Base-by-base conservation (phyloP, 345 rosid species). In the Carallia brachiata region DNA sequence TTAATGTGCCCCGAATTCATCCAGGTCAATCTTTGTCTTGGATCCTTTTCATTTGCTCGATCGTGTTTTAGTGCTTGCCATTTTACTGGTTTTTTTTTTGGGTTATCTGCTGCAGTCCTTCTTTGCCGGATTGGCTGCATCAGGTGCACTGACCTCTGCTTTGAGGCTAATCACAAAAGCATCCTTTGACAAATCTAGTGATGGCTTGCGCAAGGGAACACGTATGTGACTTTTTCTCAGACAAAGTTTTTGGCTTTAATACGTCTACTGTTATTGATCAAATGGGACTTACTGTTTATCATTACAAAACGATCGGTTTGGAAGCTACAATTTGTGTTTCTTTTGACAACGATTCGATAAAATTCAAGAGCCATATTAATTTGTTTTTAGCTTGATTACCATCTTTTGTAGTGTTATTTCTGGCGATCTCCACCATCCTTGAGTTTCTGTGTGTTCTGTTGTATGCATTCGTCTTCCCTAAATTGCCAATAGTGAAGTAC, bases 1-100 rank as follows among this genome's bases (percentile, higher is more conserved):
- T 85, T 95, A 83, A 95, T 95, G 97, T 79, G 75, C 72, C 93
- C 97, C 54, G 97, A 90, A 56, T 83, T 94, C 72, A 81, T 87
- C 70, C 98, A 91, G 90, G 98, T 88, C 58, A 9, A 47, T 5
- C 5, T 72, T 50, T 5, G 39, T 36, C 48, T 52, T 36, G 37
- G 18, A 2, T 37, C 6, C 12, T 7, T 19, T 1, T 44, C n/a
- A 16, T 4, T 16, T 55, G 23, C 23, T 47, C 28, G 5, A 56
- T 16, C 23, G 1, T 34, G 60, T 30, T 27, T 1, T 27, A 4
- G 16, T 56, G 4, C 34, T 30, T 37, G 17, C 59, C 9, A 44
- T 28, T 7, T 53, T 7, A 15, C 23, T 18, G 28, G 16, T 3
- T 55, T 23, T 36, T 30, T 60, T 32, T 36, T 23, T 23, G 23